Percentiles rank a stretch among this genome's conserved stretches.
These are phyloP conservation scores for Cystobasidium sp. DNA, from an alignment of 1,284 basidiomycete genomes.

Conservation along the genomic window DNA sequence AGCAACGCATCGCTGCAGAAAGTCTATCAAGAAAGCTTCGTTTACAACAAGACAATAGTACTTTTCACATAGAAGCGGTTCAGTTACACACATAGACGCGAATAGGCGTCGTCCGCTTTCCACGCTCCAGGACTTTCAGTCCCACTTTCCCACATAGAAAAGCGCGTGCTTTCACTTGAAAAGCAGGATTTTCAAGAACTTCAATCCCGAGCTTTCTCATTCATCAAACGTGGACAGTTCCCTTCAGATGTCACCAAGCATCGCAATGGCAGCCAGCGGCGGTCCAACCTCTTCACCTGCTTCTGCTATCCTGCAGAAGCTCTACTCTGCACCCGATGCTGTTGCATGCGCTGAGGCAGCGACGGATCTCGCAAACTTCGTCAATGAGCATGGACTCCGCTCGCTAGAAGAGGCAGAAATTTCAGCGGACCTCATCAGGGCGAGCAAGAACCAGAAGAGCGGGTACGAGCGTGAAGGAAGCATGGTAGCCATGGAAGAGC, in stretches of 20 bases:
- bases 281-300: conserved; percentile 37
- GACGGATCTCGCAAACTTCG: conserved; percentile 56
- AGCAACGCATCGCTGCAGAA: not conserved
- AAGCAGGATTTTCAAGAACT: conserved; percentile 26
- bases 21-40: not conserved
- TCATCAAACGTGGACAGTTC: conserved; percentile 13
- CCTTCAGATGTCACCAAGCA: conserved; percentile 19
- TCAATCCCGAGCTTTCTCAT: conserved; percentile 3
- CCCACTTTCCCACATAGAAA: not conserved
- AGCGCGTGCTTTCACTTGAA: not conserved
- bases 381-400: conserved; percentile 56
- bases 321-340: conserved; percentile 50
- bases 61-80: not conserved
- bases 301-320: conserved; percentile 53
- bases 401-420: conserved; percentile 56
- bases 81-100: not conserved
- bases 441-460: conserved; percentile 79
- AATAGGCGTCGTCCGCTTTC: conserved; percentile 8
- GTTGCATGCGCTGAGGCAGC: conserved; percentile 54
- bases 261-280: conserved; percentile 26
- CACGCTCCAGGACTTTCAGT: not conserved
- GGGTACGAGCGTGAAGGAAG: conserved; percentile 91
- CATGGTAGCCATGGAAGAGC: conserved; percentile 66
- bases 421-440: conserved; percentile 58
- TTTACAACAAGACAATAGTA: no score